Conservation (phyloP, 2,329 filamentous ascomycete species). For the Botrytis hyacinthi region DNA sequence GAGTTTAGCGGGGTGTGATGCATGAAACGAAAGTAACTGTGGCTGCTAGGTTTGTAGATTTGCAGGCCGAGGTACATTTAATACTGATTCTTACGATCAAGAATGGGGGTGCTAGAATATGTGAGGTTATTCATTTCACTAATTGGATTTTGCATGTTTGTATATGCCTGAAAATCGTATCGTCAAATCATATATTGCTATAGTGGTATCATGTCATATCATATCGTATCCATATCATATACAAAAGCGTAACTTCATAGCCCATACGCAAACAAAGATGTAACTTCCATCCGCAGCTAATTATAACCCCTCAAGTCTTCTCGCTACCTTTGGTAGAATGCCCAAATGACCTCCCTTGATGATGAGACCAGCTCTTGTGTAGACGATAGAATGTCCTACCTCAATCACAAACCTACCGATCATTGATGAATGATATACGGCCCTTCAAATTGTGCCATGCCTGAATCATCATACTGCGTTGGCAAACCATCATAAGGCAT, state of each 20-base stretch:
- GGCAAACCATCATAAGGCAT: constrained; percentile 37
- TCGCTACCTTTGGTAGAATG: neutral
- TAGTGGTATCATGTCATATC: constrained; percentile 14
- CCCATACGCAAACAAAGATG: neutral
- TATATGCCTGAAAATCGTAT: neutral
- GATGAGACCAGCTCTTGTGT: neutral
- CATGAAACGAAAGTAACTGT: neutral
- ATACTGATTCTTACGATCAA: neutral
- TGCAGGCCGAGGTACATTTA: neutral
- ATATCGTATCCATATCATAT: neutral
- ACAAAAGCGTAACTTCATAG: neutral
- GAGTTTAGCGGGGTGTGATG: neutral
- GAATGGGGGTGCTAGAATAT: neutral
- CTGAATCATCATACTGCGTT: constrained; percentile 15
- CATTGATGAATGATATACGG: constrained; percentile 17
- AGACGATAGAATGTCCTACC: neutral
- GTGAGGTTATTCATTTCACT: no score
- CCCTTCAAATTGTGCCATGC: neutral
- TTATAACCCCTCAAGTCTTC: no score
- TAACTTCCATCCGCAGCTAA: neutral
- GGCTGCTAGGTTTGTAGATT: neutral
- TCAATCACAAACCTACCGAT: neutral
- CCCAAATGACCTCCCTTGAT: neutral
- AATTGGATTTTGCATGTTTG: neutral
- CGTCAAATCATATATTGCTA: neutral